Percentiles rank a stretch among this genome's conserved stretches.
These are phyloP conservation scores for Pterulicium gracile DNA, from an alignment of 1,284 basidiomycete genomes.

Conservation along the genomic window DNA sequence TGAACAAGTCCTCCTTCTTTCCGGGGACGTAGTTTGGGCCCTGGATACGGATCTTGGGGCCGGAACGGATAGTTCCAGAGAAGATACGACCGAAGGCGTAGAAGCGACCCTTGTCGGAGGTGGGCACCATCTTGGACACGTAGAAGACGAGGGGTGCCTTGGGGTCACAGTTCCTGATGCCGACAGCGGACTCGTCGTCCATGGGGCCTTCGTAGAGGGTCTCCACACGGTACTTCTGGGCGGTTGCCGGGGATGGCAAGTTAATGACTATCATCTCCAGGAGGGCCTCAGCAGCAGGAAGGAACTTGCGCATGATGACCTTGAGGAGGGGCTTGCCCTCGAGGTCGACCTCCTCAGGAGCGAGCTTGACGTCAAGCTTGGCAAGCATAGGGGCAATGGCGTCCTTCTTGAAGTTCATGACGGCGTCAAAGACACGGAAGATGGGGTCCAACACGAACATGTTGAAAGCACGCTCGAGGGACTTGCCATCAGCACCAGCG, in stretches of 20 bases:
- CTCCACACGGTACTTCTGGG: constrained; percentile 98
- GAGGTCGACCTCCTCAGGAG: constrained; percentile 85
- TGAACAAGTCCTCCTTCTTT: constrained; percentile 97
- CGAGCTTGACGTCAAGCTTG: constrained; percentile 93
- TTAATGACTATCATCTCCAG: constrained; percentile 99
- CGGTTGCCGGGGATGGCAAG: constrained; percentile 93
- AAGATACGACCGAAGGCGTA: constrained; percentile 99
- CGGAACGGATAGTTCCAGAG: constrained; percentile 94
- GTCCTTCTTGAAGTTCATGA: constrained; percentile 99
- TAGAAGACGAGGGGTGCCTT: constrained; percentile 96
- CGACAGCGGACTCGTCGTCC: constrained; percentile 99
- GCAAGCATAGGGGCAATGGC: constrained; percentile 80
- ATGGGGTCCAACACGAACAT: constrained; percentile 98
- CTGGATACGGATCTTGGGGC: constrained; percentile 99
- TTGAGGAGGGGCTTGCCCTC: constrained; percentile 98
- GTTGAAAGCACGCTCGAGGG: constrained; percentile 90
- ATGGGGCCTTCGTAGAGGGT: constrained; percentile 99
- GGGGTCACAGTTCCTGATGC: constrained; percentile 98
- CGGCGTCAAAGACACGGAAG: constrained; percentile 96
- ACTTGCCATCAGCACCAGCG: constrained; percentile 76
- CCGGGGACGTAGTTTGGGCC: constrained; percentile 98
- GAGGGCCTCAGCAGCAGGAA: constrained; percentile 97
- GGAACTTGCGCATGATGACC: constrained; percentile 98
- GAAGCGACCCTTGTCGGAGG: constrained; percentile 99
- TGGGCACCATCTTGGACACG: constrained; percentile 99